Base-by-base conservation (phyloP, 768 basidiomycete species). In the Leucosporidium scottii region DNA sequence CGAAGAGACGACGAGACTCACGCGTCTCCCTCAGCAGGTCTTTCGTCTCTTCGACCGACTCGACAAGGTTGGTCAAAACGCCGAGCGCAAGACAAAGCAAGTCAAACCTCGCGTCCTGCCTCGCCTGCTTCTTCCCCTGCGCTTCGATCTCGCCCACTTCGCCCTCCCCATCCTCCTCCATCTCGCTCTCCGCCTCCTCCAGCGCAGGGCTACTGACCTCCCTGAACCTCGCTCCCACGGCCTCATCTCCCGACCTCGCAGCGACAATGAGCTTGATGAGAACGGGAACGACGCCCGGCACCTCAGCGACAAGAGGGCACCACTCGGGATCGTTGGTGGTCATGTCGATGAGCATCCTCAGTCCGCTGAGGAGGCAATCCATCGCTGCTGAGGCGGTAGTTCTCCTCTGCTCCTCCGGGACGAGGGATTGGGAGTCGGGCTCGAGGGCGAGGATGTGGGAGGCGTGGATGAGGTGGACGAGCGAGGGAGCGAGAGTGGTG, bases 11-110 rank as follows among this genome's bases (percentile, higher is more conserved):
- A 34, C 39, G 21, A 15, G 27, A 58, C 70, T 62, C 48, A 66
- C 69, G 44, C 20, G 55, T 36, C 5, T 60, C 44, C 20, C 67
- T 15, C 13, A 72, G n/a, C 36, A 12, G 3, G 12, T 62, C 59
- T 50, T 61, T 65, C 10, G 54, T 65, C 4, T 39, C 57, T 8
- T 49, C 57, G 2, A 49, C 53, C 7, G 50, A 60, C 25, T 72
- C 71, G 25, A 64, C 27, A 12, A 72, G 6, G 60, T 72, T 72
- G 17, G 71, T 63, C 10, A 68, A 28, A 3, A 59, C 62, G 18
- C 71, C 71, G 27, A 72, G 64, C 30, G 63, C 31, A 36, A 72
- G 59, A 18, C 65, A 68, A 4, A 72, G 50, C 3, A 60, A 9
- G 54, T 72, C 67, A 56, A 67, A 72, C 21, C 61, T 58, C 47